Conservation (phyloP, 768 basidiomycete genomes). For the Nevesoporus exiguus region DNA sequence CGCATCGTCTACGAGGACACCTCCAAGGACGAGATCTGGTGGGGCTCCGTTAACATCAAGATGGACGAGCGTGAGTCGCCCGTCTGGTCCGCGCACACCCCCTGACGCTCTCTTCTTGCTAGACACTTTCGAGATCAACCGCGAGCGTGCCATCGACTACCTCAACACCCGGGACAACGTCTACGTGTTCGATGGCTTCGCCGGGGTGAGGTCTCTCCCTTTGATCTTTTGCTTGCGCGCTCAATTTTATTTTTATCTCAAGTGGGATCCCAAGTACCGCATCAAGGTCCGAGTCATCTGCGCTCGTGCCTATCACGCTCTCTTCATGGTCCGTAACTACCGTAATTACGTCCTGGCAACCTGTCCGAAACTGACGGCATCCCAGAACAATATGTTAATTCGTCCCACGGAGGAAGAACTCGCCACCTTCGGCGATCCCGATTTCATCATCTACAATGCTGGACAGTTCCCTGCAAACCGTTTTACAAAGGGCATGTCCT, state of each 20-base stretch:
- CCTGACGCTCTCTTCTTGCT: conserved; percentile 5
- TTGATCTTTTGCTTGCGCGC: not conserved
- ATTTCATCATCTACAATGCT: conserved; percentile 99
- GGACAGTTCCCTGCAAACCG: conserved; percentile 99
- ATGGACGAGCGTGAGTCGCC: conserved; percentile 85
- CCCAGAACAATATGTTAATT: conserved; percentile 97
- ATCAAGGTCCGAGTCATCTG: conserved; percentile 99
- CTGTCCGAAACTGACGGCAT: conserved; percentile 3
- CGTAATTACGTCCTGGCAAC: not conserved
- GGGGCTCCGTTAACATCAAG: conserved; percentile 99
- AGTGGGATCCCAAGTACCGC: conserved; percentile 99
- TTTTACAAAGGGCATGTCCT: conserved; percentile 99
- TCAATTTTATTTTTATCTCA: conserved; percentile 6
- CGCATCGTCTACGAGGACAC: conserved; percentile 98
- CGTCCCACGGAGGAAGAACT: conserved; percentile 95
- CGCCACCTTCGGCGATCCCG: conserved; percentile 91
- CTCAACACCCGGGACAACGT: conserved; percentile 98
- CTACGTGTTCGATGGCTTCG: conserved; percentile 95
- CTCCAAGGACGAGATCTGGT: conserved; percentile 97
- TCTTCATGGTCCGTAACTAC: conserved; percentile 80
- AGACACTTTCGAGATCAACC: conserved; percentile 99
- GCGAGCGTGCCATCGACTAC: conserved; percentile 98
- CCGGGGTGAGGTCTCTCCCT: conserved; percentile 56
- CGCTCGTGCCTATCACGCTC: conserved; percentile 95
- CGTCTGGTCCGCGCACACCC: not conserved